Percentiles rank a stretch among this genome's conserved stretches.
Conservation (phyloP, 768 basidiomycete species). For the Termitomyces sp. region DNA sequence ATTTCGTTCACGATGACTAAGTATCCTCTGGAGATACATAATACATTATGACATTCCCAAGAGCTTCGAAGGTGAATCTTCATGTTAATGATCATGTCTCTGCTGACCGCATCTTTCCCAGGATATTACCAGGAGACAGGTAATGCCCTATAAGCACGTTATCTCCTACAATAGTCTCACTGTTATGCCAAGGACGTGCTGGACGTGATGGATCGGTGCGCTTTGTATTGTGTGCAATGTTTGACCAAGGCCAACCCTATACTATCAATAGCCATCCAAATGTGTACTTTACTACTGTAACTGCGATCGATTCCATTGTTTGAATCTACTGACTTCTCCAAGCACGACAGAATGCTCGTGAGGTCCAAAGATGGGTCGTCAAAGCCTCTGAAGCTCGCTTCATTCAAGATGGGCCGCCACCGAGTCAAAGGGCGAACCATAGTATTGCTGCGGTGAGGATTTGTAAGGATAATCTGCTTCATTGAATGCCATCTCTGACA, state of each 20-base stretch:
- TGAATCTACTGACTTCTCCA: background rate
- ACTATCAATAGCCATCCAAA: slow-evolving; percentile 60
- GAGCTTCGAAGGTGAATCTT: slow-evolving; percentile 68
- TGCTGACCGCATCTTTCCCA: slow-evolving; percentile 21
- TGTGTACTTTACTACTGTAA: slow-evolving; percentile 82
- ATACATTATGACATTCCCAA: slow-evolving; percentile 83
- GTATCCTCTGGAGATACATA: slow-evolving; percentile 47
- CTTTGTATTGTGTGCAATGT: slow-evolving; percentile 4
- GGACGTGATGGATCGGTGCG: slow-evolving; percentile 74
- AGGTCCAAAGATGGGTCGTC: slow-evolving; percentile 51
- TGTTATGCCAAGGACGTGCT: slow-evolving; percentile 55
- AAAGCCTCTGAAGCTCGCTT: slow-evolving; percentile 44
- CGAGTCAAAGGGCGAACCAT: slow-evolving; percentile 63
- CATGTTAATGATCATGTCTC: background rate
- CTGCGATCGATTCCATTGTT: slow-evolving; percentile 15
- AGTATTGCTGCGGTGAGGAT: slow-evolving; percentile 59
- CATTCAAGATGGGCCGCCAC: slow-evolving; percentile 51
- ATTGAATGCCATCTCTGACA: background rate
- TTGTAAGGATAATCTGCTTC: background rate
- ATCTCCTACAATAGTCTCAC: slow-evolving; percentile 2
- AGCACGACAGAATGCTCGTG: slow-evolving; percentile 76
- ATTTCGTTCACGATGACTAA: background rate
- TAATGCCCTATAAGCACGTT: slow-evolving; percentile 22
- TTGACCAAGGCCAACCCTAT: background rate
- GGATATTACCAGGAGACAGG: slow-evolving; percentile 90